These are phyloP conservation scores for Trichoderma cornu-damae DNA, from an alignment of 2,329 filamentous ascomycete species.

Conservation along the genomic window DNA sequence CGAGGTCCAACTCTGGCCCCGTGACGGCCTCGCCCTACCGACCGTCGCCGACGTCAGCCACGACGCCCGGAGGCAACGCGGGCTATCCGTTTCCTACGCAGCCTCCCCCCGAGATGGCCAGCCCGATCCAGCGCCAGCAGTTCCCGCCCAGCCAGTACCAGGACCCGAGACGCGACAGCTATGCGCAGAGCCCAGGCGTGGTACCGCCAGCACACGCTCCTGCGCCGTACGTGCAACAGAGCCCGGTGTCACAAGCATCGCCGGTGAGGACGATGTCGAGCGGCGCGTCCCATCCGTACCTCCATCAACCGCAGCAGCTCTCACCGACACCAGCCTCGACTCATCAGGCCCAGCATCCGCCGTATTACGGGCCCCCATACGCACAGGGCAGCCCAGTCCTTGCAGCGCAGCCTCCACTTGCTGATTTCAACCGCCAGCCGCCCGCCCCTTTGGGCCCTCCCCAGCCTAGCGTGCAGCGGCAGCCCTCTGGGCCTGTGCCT, in stretches of 20 bases:
- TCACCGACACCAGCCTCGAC: slow-evolving; percentile 50
- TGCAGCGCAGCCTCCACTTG: slow-evolving; percentile 39
- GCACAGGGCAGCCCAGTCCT: slow-evolving; percentile 50
- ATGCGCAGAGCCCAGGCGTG: slow-evolving; percentile 38
- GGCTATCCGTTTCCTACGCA: slow-evolving; percentile 49
- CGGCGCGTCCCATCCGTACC: slow-evolving; percentile 33
- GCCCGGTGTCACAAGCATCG: slow-evolving; percentile 44
- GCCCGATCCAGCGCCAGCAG: slow-evolving; percentile 49
- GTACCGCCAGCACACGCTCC: slow-evolving; percentile 20
- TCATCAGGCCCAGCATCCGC: slow-evolving; percentile 57
- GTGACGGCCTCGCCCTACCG: slow-evolving; percentile 42
- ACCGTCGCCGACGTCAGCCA: slow-evolving; percentile 42
- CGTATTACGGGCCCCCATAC: slow-evolving; percentile 47
- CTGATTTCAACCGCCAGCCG: slow-evolving; percentile 46
- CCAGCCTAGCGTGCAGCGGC: slow-evolving; percentile 40
- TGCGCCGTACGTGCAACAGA: slow-evolving; percentile 16
- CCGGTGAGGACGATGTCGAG: slow-evolving; percentile 41
- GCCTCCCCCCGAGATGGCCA: slow-evolving; percentile 40
- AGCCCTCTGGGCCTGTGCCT: slow-evolving; percentile 39
- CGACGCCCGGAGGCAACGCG: slow-evolving; percentile 35
- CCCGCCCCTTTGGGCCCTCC: slow-evolving; percentile 50
- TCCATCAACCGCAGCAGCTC: slow-evolving; percentile 54
- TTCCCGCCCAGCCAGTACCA: slow-evolving; percentile 41
- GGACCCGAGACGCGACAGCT: slow-evolving; percentile 44
- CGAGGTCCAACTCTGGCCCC: slow-evolving; percentile 31